A percentile compares a stretch with the other conserved stretches of the same genome.
phyloP scores from a whole-genome alignment of 257 asterid genomes.

The Marsdenia floribunda region DNA sequence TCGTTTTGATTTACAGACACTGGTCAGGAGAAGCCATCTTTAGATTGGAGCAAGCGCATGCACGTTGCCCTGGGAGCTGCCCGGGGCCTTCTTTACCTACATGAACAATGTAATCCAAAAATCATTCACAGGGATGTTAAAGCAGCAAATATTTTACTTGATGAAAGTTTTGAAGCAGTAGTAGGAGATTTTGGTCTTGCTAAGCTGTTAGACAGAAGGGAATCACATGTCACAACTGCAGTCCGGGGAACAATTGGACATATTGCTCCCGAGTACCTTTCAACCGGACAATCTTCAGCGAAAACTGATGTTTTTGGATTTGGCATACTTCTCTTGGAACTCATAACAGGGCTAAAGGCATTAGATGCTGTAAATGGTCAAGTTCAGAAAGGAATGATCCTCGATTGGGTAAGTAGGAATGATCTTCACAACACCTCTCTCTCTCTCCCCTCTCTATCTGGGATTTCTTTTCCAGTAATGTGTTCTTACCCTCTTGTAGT shows the following conservation, averaged over 20 bases:
- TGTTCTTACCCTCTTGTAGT: background rate
- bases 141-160: conserved; percentile 90
- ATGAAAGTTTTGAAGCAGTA: conserved; percentile 82
- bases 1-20: conserved; percentile 35
- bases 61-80: conserved; percentile 78
- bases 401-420: conserved; percentile 60
- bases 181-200: conserved; percentile 98
- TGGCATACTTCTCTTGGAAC: conserved; percentile 82
- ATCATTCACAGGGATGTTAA: conserved; percentile 91
- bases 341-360: conserved; percentile 76
- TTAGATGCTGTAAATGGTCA: conserved; percentile 57
- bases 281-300: conserved; percentile 94
- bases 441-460: background rate
- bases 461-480: background rate
- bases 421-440: background rate
- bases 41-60: conserved; percentile 87
- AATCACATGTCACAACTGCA: conserved; percentile 91
- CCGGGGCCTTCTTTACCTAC: conserved; percentile 87
- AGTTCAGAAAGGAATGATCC: conserved; percentile 80
- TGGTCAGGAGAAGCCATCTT: conserved; percentile 56
- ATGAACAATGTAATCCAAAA: conserved; percentile 84
- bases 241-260: conserved; percentile 94
- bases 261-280: conserved; percentile 90
- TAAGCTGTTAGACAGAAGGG: conserved; percentile 80
- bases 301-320: conserved; percentile 92